Conservation (phyloP, 495 filamentous ascomycete genomes). For the Penicillium atrosanguineum region DNA sequence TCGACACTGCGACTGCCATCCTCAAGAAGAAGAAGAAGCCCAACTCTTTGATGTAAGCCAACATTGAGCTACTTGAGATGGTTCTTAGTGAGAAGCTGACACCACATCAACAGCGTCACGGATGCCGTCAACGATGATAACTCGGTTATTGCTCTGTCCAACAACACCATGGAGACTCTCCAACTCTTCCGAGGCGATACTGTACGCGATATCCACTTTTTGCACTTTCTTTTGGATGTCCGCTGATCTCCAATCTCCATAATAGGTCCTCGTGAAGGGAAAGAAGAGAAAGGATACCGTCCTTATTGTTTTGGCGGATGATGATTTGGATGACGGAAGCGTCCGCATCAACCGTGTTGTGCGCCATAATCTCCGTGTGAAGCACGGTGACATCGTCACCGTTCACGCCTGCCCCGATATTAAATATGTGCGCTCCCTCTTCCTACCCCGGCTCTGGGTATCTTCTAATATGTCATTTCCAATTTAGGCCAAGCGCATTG, state of each 20-base stretch:
- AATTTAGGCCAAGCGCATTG: constrained; percentile 90
- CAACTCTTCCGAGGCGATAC: constrained; percentile 98
- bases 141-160: constrained; percentile 96
- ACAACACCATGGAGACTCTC: constrained; percentile 98
- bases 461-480: constrained; percentile 11
- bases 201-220: not conserved
- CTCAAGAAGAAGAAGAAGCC: constrained; percentile 99
- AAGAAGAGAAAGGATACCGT: constrained; percentile 99
- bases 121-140: constrained; percentile 99
- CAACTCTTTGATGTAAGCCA: constrained; percentile 86
- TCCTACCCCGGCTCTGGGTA: not conserved
- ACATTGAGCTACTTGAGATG: not conserved
- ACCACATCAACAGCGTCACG: constrained; percentile 66
- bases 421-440: constrained; percentile 74
- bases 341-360: constrained; percentile 97
- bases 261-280: constrained; percentile 81
- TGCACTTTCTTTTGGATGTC: not conserved
- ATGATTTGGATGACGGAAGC: constrained; percentile 95
- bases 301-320: constrained; percentile 93
- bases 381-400: constrained; percentile 95
- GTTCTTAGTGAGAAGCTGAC: constrained; percentile 33
- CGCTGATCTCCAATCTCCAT: not conserved
- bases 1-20: constrained; percentile 95
- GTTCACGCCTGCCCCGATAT: constrained; percentile 99
- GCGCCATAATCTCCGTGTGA: constrained; percentile 95